Evolutionary conservation across 2,329 filamentous ascomycete species (phyloP), one percentile per base, ranked within the genome.

Genomic region (Phoma sp.): DNA sequence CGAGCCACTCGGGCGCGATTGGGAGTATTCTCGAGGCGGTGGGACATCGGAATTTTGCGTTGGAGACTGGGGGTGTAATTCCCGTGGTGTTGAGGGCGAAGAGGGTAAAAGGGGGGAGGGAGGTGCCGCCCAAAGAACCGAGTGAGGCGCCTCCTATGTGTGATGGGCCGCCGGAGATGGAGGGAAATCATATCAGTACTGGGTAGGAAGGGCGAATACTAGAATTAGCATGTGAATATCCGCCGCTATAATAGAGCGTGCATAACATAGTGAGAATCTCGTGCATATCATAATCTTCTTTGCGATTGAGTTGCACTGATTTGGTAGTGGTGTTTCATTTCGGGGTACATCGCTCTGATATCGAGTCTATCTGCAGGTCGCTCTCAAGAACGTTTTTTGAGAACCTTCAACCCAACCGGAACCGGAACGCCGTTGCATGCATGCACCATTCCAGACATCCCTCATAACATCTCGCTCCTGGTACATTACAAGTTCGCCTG

Each of bases 41-140:
- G 2, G 81, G 81, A 36, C 88, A 91, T 67, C 78, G 82, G 17
- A 51, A 72, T 4, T 91, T 90, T 69, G 72, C 73, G 4, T 74
- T 91, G 18, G 78, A 80, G 33, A 91, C 88, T 0, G 88, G 88
- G 4, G 84, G 86, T 53, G 82, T 89, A 14, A 87, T 91, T 42
- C 87, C 88, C 0, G 85, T 88, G 2, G 78, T 91, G 4, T 81
- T 90, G 15, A 84, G 80, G 71, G 87, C 84, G 0, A 77, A 83
- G 69, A 81, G 68, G 17, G 65, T 81, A 3, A 57, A 68, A 7
- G 72, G 72, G 7, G 46, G 56, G 36, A 65, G 71, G 37, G 55
- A 48, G 15, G 58, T 53, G 47, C 71, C 71, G 42, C 56, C 62
- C 1, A 57, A 60, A 48, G 71, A 73, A 45, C 71, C 71, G 18